Base-by-base conservation (phyloP, 306 rosid species). In the Ziziphus jujuba region DNA sequence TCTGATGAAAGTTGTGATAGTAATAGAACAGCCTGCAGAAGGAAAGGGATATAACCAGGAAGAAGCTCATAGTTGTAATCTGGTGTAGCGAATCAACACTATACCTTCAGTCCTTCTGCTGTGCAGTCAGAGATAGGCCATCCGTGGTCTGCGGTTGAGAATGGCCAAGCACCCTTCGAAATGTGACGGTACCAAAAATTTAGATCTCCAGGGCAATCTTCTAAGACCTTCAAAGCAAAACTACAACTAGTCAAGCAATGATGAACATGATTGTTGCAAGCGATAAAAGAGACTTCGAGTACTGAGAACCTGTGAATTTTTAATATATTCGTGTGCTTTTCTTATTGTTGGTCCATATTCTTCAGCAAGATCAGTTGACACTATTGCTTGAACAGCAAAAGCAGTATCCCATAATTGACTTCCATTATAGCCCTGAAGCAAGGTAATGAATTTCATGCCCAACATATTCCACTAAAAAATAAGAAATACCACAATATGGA, bases 111-210 rank as follows among this genome's bases (percentile, higher is more conserved):
- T 67, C 95, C 96, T 92, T 92, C 95, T 34, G 98, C 85, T 1
- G 98, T 89, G 84, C 95, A 87, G 77, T 91, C 98, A 54, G 98
- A 91, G 75, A 91, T 85, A 25, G 96, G 98, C 98, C 98, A 91
- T 79, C 98, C 98, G 56, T 91, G 98, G 77, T 91, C 96, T 53
- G 68, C 82, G 7, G 91, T 85, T 14, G 96, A 89, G 75, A 89
- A 92, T 40, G 98, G 90, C 98, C 98, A 92, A 65, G 96, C 89
- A 4, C 98, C 97, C 72, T 93, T 90, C 49, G 96, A 90, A 74
- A 90, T 90, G 75, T 90, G 96, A 62, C 96, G 96, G 69, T 90
- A 90, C 95, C 95, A 90, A 57, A 56, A 69, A 69, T 65, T 72
- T 47, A 90, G 95, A 72, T 90, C 77, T 16, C 91, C 96, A 0